Percentiles rank a stretch among this genome's conserved stretches.
These are phyloP conservation scores for Pseudogymnoascus sp. DNA, from an alignment of 2,329 filamentous ascomycete species.

Conservation along the genomic window DNA sequence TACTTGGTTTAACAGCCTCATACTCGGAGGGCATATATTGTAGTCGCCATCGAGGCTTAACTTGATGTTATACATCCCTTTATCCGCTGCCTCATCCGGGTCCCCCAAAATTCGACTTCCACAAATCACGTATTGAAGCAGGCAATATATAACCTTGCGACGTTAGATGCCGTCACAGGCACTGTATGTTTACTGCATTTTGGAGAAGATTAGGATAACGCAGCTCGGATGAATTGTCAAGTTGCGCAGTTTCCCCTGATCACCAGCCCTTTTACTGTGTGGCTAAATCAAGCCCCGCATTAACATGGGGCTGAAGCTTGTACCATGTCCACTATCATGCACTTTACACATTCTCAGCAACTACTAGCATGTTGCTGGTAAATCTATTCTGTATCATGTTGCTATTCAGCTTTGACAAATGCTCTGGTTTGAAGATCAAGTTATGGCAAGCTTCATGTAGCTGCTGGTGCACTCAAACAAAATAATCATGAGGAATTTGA, in stretches of 20 bases:
- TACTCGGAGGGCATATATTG: not conserved
- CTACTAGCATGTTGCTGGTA: not conserved
- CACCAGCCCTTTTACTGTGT: not conserved
- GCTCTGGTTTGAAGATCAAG: not conserved
- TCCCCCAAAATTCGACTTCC: not conserved
- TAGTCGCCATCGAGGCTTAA: not conserved
- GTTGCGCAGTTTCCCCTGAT: not conserved
- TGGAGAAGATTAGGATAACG: not conserved
- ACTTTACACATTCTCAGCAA: not conserved
- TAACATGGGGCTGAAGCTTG: not conserved
- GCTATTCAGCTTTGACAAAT: not conserved
- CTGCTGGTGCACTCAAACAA: not conserved
- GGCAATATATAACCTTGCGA: not conserved
- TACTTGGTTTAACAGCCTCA: not conserved
- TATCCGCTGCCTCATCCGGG: conserved; percentile 16
- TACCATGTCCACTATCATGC: not conserved
- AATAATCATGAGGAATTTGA: not conserved
- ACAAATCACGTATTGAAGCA: not conserved
- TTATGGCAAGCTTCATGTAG: too few relatives aligned
- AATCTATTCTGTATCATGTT: not conserved
- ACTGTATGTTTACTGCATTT: not conserved
- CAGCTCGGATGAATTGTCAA: not conserved
- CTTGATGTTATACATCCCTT: not conserved
- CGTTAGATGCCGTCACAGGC: not conserved
- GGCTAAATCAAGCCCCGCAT: not conserved